Evolutionary conservation across 2,329 filamentous ascomycete genomes (phyloP).

Genomic region (Diplocarpon rosae): DNA sequence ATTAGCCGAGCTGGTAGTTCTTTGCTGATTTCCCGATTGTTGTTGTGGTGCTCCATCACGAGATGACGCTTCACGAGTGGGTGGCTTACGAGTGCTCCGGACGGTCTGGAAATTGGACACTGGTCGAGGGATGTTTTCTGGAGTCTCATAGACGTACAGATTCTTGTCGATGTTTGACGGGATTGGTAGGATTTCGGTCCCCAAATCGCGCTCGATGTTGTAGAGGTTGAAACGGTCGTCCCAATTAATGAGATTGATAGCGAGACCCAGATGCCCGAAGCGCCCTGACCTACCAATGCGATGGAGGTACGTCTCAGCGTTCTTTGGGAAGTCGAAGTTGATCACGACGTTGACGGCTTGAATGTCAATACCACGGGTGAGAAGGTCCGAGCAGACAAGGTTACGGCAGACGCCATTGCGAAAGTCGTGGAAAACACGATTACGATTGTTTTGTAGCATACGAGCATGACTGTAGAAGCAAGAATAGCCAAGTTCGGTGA

Average conservation of each 20-base stretch:
- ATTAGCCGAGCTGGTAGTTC: slow-evolving; percentile 16
- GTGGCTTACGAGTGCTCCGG: slow-evolving; percentile 15
- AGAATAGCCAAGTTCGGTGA: slow-evolving; percentile 96
- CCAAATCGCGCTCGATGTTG: slow-evolving; percentile 94
- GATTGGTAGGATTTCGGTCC: slow-evolving; percentile 96
- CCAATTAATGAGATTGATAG: slow-evolving; percentile 99
- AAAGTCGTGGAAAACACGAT: slow-evolving; percentile 99
- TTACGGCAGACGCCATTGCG: slow-evolving; percentile 96
- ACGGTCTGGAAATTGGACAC: slow-evolving; percentile 39
- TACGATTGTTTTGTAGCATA: slow-evolving; percentile 94
- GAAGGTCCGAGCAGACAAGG: slow-evolving; percentile 90
- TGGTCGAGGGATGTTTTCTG: slow-evolving; percentile 86
- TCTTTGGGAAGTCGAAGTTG: slow-evolving; percentile 99
- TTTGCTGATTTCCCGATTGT: slow-evolving; percentile 16
- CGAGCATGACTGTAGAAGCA: slow-evolving; percentile 99
- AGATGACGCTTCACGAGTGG: slow-evolving; percentile 4
- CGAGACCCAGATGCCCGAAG: slow-evolving; percentile 92
- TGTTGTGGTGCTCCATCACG: slow-evolving; percentile 21
- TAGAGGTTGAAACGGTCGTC: slow-evolving; percentile 98
- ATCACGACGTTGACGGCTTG: slow-evolving; percentile 99
- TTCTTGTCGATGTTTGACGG: slow-evolving; percentile 92
- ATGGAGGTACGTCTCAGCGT: slow-evolving; percentile 96
- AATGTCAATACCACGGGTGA: slow-evolving; percentile 98
- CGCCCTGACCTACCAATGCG: slow-evolving; percentile 95
- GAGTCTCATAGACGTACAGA: slow-evolving; percentile 94